A percentile compares a stretch with the other conserved stretches of the same genome.
Evolutionary conservation across 2,329 filamentous ascomycete species (phyloP).

Genomic region (Xylariaceae sp.): DNA sequence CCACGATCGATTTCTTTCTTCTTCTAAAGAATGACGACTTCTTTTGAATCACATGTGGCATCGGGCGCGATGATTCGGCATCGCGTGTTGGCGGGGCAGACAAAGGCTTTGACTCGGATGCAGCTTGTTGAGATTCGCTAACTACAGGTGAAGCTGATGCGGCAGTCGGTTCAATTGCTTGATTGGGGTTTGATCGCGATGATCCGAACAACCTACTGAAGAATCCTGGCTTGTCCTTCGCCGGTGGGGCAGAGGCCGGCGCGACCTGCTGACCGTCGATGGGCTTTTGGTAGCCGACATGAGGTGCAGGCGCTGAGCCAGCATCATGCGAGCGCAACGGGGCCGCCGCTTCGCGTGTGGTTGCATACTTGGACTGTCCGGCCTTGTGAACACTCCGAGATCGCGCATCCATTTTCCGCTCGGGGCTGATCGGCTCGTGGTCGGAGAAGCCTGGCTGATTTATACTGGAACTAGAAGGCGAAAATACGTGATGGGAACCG

Average conservation of each 20-base stretch:
- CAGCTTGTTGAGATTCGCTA: conserved; percentile 39
- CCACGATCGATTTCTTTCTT: conserved; percentile 81
- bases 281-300: conserved; percentile 54
- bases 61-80: conserved; percentile 37
- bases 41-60: conserved; percentile 62
- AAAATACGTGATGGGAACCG: conserved; percentile 56
- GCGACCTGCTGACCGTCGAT: conserved; percentile 45
- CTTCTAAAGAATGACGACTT: conserved; percentile 95
- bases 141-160: conserved; percentile 35
- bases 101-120: conserved; percentile 42
- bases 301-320: conserved; percentile 53
- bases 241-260: conserved; percentile 38
- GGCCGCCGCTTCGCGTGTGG: conserved; percentile 24
- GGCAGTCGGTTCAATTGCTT: conserved; percentile 12
- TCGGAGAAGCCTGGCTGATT: conserved; percentile 37
- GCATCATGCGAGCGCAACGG: conserved; percentile 31
- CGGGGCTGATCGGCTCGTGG: conserved; percentile 30
- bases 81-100: conserved; percentile 48
- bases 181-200: conserved; percentile 44
- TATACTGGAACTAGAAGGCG: conserved; percentile 35
- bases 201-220: conserved; percentile 89
- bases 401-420: conserved; percentile 49
- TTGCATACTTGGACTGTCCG: conserved; percentile 26
- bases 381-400: conserved; percentile 37
- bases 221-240: conserved; percentile 75